Conservation (phyloP, 352 stramenopile species). For the Phytopythium oedochilum region DNA sequence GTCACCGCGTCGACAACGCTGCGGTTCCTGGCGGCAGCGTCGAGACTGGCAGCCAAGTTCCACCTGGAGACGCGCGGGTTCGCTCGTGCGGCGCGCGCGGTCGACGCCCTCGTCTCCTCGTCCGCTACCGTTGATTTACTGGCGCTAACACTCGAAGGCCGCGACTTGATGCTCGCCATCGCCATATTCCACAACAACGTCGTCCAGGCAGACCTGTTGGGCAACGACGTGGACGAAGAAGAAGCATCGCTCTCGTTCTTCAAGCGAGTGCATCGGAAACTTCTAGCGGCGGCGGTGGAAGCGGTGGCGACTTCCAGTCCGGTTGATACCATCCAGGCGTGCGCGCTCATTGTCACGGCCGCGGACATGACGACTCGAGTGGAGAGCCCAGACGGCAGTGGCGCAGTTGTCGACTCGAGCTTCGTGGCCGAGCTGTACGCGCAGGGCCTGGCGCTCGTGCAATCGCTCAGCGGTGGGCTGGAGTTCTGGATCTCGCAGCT, state of each 20-base stretch:
- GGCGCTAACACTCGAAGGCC: slow-evolving; percentile 10
- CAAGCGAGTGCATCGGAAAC: background rate
- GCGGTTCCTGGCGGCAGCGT: slow-evolving; percentile 39
- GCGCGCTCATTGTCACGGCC: slow-evolving; percentile 19
- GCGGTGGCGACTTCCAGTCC: background rate
- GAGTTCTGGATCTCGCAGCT: slow-evolving; percentile 46
- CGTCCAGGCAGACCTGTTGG: slow-evolving; percentile 22
- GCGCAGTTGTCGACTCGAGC: slow-evolving; percentile 6
- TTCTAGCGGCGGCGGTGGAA: background rate
- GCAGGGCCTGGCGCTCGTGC: slow-evolving; percentile 31
- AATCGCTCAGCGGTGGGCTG: slow-evolving; percentile 31
- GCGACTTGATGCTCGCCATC: slow-evolving; percentile 26
- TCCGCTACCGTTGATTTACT: background rate
- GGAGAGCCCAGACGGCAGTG: slow-evolving; percentile 3
- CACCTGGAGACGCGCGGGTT: slow-evolving; percentile 32
- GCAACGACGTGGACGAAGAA: slow-evolving; percentile 52
- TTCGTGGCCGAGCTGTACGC: slow-evolving; percentile 36
- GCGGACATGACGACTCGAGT: slow-evolving; percentile 18
- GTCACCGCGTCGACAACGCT: slow-evolving; percentile 29
- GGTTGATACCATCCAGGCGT: slow-evolving; percentile 15
- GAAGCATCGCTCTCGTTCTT: slow-evolving; percentile 26
- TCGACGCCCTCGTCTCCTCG: slow-evolving; percentile 14
- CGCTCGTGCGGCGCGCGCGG: slow-evolving; percentile 21
- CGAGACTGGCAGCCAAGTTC: slow-evolving; percentile 44
- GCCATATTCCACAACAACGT: slow-evolving; percentile 26